Base-by-base conservation (phyloP, 495 filamentous ascomycete species). In the Collariella sp. region DNA sequence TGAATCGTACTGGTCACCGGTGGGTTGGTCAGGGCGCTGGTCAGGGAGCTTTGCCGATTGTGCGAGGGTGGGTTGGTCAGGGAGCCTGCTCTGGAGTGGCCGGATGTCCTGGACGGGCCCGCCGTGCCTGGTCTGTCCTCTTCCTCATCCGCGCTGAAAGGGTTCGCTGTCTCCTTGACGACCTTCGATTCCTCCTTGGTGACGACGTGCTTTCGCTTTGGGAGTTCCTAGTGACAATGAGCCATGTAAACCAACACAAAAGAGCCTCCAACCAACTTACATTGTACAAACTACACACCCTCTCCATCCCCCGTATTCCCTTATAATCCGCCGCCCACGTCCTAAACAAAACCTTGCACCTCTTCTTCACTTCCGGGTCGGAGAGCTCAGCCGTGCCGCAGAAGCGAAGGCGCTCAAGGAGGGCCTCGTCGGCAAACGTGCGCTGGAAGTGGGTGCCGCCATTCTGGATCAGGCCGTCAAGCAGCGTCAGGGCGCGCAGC, bases 401-500 rank as follows among this genome's bases (percentile, higher is more conserved):
- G 42, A 97, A 84, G 19, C 94, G 85, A 24, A 99, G 75, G 41
- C 94, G 86, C 67, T 99, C 94, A 16, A 99, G 80, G 22, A 97
- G 74, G n/a, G 89, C 85, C 58, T 96, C 91, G 58, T 97, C 91
- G 20, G 84, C 87, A 66, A 97, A 96, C 24, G 73, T 76, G 15
- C 88, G 81, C 70, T 96, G 84, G 66, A 99, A 97, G 29, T 87
- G 82, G 12, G 86, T 79, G 3, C 91, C 91, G 16, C 89, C 89
- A 72, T 97, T 99, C 63, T 96, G 88, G 29, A 99, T 94, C 22
- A 97, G 75, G 41, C 86, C 90, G 67, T 99, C 93, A 4, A 99
- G 83, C 26, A 99, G 85, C 10, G 85, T 86, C 36, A 99, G 79
- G 50, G 94, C 87, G 39, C 94, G 83, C 6, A 99, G 76, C 67